Evolutionary conservation across 169 alveolate genomes (phyloP), one percentile per base, ranked within the genome.

Genomic region (Cryptosporidium bovis): DNA sequence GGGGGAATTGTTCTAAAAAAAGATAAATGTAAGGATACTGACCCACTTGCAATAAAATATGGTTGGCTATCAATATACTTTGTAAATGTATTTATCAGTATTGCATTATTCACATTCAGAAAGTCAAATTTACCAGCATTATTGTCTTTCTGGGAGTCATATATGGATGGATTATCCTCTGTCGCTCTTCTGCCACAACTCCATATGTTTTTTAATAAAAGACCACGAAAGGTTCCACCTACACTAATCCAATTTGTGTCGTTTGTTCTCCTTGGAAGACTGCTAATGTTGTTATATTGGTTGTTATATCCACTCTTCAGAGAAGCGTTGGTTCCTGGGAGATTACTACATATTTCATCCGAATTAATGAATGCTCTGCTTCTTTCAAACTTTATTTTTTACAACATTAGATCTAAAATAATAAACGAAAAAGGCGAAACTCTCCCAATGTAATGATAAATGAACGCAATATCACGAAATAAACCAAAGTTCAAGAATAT

Each of bases 161-260:
- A 71, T 83, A 85, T 89, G 68, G 94, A 91, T 82, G 64, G 84
- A 51, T 64, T 89, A 46, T 84, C 89, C 18, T 87, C 94, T 29
- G 55, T 91, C 1, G 94, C 94, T 13, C 84, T 91, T 40, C 51
- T 91, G 13, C 94, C 94, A 3, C 94, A 91, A 56, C 85, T 91
- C 27, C 82, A 34, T 60, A 91, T 91, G 94, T 91, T 91, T 55
- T 91, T 87, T 66, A 89, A 82, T 82, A 83, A 82, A 36, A 64
- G 90, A 20, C 94, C 92, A 18, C 90, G 94, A 15, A 90, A 62
- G 64, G 91, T 91, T n/a, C 44, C 90, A 33, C 56, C 82, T 24
- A 87, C 82, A 16, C 66, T 91, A 27, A 92, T 91, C 4, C 84
- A 89, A 31, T 91, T 91, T 69, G 92, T 91, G 29, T 90, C 67